Evolutionary conservation across 164 flowering plant species (phyloP).

Genomic region (Piper betle): DNA sequence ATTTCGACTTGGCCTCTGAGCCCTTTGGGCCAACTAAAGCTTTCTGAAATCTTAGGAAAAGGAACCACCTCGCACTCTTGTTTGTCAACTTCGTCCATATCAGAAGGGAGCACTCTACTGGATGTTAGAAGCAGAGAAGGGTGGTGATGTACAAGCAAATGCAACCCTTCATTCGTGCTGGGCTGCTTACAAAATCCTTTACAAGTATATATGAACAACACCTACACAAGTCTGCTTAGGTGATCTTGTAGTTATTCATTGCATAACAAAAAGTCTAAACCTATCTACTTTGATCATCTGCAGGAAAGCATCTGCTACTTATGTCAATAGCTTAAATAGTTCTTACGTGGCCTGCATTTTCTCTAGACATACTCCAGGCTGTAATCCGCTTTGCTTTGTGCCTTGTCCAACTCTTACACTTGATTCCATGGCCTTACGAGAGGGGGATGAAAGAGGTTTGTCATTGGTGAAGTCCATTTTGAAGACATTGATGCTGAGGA

Average conservation of each 20-base stretch:
- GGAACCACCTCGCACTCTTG: constrained; percentile 57
- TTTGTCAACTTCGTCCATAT: constrained; percentile 54
- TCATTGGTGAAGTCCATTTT: constrained; percentile 51
- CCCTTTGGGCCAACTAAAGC: background rate
- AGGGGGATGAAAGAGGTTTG: constrained; percentile 59
- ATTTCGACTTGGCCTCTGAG: background rate
- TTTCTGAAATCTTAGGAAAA: constrained; percentile 34
- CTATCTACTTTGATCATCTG: too few relatives aligned
- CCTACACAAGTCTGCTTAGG: too few relatives aligned
- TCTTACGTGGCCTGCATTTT: too few relatives aligned
- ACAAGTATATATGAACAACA: constrained; percentile 32
- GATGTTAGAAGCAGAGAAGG: constrained; percentile 67
- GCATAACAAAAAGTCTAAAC: too few relatives aligned
- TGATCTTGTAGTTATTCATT: too few relatives aligned
- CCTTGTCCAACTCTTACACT: background rate
- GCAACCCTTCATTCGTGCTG: constrained; percentile 79
- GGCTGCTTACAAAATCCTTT: constrained; percentile 55
- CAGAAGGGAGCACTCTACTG: constrained; percentile 80
- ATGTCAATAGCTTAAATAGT: too few relatives aligned
- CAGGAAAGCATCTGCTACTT: too few relatives aligned
- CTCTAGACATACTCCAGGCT: too few relatives aligned
- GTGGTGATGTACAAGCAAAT: constrained; percentile 45
- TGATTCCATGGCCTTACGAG: constrained; percentile 66
- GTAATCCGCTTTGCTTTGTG: background rate
- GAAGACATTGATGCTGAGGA: constrained; percentile 66